Base-by-base conservation (phyloP, 768 basidiomycete species). In the Porphyrellus cyaneotinctus region DNA sequence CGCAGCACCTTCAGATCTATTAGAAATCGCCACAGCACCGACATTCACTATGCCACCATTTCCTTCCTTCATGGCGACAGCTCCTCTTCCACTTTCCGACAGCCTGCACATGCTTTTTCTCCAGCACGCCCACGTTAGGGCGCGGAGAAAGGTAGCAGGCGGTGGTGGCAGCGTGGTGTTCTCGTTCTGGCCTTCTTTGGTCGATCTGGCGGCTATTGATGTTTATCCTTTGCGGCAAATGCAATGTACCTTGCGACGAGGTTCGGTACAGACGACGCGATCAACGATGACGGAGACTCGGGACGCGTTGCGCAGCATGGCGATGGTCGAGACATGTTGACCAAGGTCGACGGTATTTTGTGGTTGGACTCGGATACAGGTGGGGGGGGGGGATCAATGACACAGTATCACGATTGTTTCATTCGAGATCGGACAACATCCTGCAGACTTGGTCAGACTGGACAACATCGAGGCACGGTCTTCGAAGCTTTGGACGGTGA, bases 41-140 rank as follows among this genome's bases (percentile, higher is more conserved):
- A 51, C 18, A 28, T 26, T 36, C 37, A 6, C 23, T 9, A 22
- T 2, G 22, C 32, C 37, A 44, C 35, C 32, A 39, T 14, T 51
- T 43, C 14, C n/a, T 37, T 18, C 30, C 52, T 23, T 42, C 18
- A 20, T 26, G 7, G 45, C 26, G 42, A 52, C 23, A 2, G 28
- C 26, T 22, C 30, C 17, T 4, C 11, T 49, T 18, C 26, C 20
- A 1, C n/a, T 8, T 6, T 23, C 11, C 23, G n/a, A 33, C 23
- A 60, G 53, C 58, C 53, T 36, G 45, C 41, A 48, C 18, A 46
- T 35, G 6, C 54, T 39, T 49, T 33, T 13, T 61, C 59, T 58
- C 59, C 36, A 58, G 58, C 22, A 43, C 43, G 55, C 59, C 59
- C 49, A 57, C 50, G 35, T 41, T 33, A 49, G 55, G 59, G 59